A percentile compares a stretch with the other conserved stretches of the same genome.
phyloP scores from a whole-genome alignment of 495 filamentous ascomycete species.

The Usnea hakonensis region DNA sequence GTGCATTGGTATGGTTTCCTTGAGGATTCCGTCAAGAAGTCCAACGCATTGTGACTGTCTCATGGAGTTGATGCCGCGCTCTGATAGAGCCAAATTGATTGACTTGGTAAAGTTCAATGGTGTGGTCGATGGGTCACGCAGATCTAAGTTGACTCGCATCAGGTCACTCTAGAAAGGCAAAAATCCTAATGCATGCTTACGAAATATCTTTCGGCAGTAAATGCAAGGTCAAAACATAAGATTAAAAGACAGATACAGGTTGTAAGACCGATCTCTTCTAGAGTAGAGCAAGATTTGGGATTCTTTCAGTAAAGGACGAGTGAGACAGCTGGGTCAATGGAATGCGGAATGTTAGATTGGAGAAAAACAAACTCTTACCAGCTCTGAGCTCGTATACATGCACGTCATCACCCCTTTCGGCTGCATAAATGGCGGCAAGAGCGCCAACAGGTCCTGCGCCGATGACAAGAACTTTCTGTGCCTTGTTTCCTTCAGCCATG shows the following conservation, averaged over 20 bases:
- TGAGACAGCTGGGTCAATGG: too few species aligned
- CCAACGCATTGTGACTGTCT: constrained; percentile 51
- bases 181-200: not conserved
- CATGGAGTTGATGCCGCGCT: constrained; percentile 88
- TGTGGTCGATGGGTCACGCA: constrained; percentile 72
- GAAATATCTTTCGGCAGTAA: too few species aligned
- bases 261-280: too few species aligned
- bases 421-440: constrained; percentile 86
- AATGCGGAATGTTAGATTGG: not conserved
- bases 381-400: constrained; percentile 90
- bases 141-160: constrained; percentile 47
- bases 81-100: constrained; percentile 91
- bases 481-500: constrained; percentile 13
- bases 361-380: constrained; percentile 51
- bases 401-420: constrained; percentile 74
- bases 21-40: constrained; percentile 64
- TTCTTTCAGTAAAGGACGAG: not conserved
- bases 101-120: constrained; percentile 96
- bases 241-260: too few species aligned
- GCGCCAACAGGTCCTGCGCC: constrained; percentile 92
- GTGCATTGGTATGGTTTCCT: constrained; percentile 80
- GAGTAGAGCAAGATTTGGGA: too few species aligned
- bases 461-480: constrained; percentile 71
- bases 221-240: too few species aligned
- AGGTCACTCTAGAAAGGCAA: not conserved